A percentile compares a stretch with the other conserved stretches of the same genome.
Evolutionary conservation across 2,329 filamentous ascomycete genomes (phyloP).

Genomic region (Alternaria ethzedia): DNA sequence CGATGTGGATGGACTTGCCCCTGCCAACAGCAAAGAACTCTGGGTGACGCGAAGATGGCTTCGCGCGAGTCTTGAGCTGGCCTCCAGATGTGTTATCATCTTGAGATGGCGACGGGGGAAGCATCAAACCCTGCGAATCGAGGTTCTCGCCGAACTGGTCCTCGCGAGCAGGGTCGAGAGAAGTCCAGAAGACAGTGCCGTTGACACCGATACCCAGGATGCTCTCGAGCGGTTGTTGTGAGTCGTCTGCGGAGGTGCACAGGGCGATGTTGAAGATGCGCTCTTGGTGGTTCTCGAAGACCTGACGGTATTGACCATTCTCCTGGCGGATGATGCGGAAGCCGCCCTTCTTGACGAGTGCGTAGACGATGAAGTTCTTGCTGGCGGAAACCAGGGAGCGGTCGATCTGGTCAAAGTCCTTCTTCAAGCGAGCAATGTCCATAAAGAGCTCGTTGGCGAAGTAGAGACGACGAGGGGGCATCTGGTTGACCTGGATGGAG

Average conservation of each 20-base stretch:
- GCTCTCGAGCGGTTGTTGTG: slow-evolving; percentile 62
- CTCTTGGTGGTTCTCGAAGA: slow-evolving; percentile 90
- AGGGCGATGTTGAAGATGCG: slow-evolving; percentile 94
- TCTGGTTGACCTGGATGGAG: slow-evolving; percentile 73
- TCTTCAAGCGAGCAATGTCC: slow-evolving; percentile 93
- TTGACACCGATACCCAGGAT: slow-evolving; percentile 93
- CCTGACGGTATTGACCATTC: slow-evolving; percentile 86
- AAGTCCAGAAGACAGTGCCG: slow-evolving; percentile 95
- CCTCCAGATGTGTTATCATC: slow-evolving; percentile 92
- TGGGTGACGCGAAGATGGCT: slow-evolving; percentile 85
- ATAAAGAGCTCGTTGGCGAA: slow-evolving; percentile 83
- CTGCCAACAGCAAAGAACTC: slow-evolving; percentile 95
- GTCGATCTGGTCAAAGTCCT: slow-evolving; percentile 97
- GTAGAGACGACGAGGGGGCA: slow-evolving; percentile 63
- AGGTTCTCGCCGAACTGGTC: slow-evolving; percentile 76
- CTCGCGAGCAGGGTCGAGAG: slow-evolving; percentile 57
- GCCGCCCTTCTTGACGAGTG: slow-evolving; percentile 90
- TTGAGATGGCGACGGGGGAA: slow-evolving; percentile 83
- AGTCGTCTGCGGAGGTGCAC: slow-evolving; percentile 67
- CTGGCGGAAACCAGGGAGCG: slow-evolving; percentile 90
- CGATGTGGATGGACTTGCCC: slow-evolving; percentile 93
- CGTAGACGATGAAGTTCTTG: slow-evolving; percentile 90
- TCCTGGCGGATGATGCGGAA: slow-evolving; percentile 94
- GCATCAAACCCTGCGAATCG: slow-evolving; percentile 84
- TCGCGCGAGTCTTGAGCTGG: slow-evolving; percentile 92